Percentiles rank a stretch among this genome's conserved stretches.
Conservation (phyloP, 2,329 filamentous ascomycete species). For the Dactylonectria estremocensis region DNA sequence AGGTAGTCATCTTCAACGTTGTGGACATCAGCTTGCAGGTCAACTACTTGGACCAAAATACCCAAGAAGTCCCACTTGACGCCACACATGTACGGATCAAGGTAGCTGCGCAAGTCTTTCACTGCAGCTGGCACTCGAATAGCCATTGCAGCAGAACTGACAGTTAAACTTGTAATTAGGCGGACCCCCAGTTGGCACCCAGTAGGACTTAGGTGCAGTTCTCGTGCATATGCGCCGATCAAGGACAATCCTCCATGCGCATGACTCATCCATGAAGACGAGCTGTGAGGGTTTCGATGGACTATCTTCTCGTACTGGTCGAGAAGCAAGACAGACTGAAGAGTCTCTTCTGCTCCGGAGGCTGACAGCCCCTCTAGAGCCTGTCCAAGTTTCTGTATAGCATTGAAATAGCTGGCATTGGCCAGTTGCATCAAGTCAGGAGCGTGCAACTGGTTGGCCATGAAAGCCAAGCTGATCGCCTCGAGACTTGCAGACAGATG, state of each 20-base stretch:
- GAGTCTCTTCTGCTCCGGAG: slow-evolving; percentile 27
- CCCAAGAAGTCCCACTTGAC: slow-evolving; percentile 13
- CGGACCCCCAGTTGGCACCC: slow-evolving; percentile 5
- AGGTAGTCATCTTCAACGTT: background rate
- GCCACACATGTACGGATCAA: background rate
- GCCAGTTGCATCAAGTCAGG: slow-evolving; percentile 25
- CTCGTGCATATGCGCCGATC: slow-evolving; percentile 27
- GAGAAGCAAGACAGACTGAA: slow-evolving; percentile 46
- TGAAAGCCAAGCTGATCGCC: slow-evolving; percentile 45
- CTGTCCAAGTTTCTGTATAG: background rate
- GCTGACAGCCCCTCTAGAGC: background rate
- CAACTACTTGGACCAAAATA: background rate
- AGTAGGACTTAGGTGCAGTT: background rate
- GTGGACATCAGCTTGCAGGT: background rate
- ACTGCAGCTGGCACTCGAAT: slow-evolving; percentile 1
- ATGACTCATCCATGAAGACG: slow-evolving; percentile 40
- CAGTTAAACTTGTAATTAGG: background rate
- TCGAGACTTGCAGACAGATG: slow-evolving; percentile 44
- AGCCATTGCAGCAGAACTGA: slow-evolving; percentile 1
- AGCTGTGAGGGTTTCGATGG: slow-evolving; percentile 22
- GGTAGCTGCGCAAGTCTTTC: background rate
- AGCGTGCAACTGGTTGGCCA: slow-evolving; percentile 27
- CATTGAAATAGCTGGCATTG: slow-evolving; percentile 1
- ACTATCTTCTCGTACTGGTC: slow-evolving; percentile 50
- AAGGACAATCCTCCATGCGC: slow-evolving; percentile 41